These are phyloP conservation scores for Fusarium sp. DNA, from an alignment of 2,329 filamentous ascomycete species.

Conservation along the genomic window DNA sequence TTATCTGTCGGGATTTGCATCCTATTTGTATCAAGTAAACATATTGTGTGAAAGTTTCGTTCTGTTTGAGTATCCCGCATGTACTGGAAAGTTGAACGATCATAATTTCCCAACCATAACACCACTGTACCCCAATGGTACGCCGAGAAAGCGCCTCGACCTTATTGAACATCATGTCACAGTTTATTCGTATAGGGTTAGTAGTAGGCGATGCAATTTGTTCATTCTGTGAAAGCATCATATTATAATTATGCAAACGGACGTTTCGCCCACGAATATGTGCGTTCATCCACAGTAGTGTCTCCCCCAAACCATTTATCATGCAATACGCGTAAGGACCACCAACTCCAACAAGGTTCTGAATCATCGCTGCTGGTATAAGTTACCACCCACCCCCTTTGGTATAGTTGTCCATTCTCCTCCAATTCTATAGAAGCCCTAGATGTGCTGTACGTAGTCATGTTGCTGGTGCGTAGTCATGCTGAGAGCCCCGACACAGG, in stretches of 20 bases:
- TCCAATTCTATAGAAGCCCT: neutral
- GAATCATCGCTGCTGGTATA: slow-evolving; percentile 38
- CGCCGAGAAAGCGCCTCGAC: no score
- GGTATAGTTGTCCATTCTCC: slow-evolving; percentile 8
- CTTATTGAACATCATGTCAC: neutral
- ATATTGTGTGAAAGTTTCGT: no score
- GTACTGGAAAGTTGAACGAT: neutral
- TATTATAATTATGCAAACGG: slow-evolving; percentile 41
- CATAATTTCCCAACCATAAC: neutral
- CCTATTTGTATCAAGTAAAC: no score
- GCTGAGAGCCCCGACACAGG: neutral
- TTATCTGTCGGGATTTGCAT: neutral
- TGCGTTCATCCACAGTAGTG: slow-evolving; percentile 13
- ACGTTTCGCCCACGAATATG: slow-evolving; percentile 5
- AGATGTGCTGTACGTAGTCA: slow-evolving; percentile 16
- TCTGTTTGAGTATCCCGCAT: no score
- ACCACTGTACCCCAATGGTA: slow-evolving; percentile 3
- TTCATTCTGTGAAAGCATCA: slow-evolving; percentile 38
- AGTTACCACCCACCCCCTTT: slow-evolving; percentile 4
- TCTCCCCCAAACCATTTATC: slow-evolving; percentile 17
- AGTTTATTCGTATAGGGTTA: neutral
- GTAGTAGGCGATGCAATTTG: neutral
- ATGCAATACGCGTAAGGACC: slow-evolving; percentile 31
- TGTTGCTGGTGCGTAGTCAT: neutral
- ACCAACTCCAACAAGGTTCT: slow-evolving; percentile 45